These are phyloP conservation scores for Trifolium repens DNA, from an alignment of 306 rosid genomes.

Conservation along the genomic window DNA sequence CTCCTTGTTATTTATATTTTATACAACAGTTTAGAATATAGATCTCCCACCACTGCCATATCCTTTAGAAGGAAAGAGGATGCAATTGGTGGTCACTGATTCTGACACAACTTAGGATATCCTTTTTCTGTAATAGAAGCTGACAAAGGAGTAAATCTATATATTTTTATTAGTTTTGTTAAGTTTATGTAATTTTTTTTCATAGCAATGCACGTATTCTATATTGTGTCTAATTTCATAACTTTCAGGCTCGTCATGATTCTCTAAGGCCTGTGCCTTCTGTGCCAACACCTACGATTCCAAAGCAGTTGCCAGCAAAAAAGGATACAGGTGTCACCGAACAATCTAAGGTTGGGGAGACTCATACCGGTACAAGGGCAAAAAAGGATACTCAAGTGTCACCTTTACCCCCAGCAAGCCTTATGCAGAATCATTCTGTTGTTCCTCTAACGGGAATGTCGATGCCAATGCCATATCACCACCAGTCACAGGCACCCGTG, in stretches of 20 bases:
- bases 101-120: neutral
- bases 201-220: constrained; percentile 20
- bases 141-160: constrained; percentile 2
- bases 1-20: constrained; percentile 29
- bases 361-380: constrained; percentile 48
- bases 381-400: constrained; percentile 63
- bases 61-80: constrained; percentile 9
- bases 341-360: constrained; percentile 58
- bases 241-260: constrained; percentile 68
- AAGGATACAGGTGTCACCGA: constrained; percentile 55
- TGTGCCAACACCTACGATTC: constrained; percentile 62
- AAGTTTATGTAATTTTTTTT: constrained; percentile 8
- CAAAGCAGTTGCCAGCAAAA: constrained; percentile 68
- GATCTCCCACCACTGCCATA: constrained; percentile 6
- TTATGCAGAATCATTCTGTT: constrained; percentile 70
- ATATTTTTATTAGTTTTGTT: constrained; percentile 3
- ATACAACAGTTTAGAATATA: constrained; percentile 19
- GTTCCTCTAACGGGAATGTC: constrained; percentile 65
- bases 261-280: constrained; percentile 58
- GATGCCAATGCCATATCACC: constrained; percentile 65
- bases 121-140: neutral
- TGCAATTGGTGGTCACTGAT: constrained; percentile 1
- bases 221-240: constrained; percentile 20
- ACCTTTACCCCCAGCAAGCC: constrained; percentile 54
- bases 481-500: constrained; percentile 67